Percentiles rank a stretch among this genome's conserved stretches.
Conservation (phyloP, 352 stramenopile genomes). For the Globisporangium ultimum region DNA sequence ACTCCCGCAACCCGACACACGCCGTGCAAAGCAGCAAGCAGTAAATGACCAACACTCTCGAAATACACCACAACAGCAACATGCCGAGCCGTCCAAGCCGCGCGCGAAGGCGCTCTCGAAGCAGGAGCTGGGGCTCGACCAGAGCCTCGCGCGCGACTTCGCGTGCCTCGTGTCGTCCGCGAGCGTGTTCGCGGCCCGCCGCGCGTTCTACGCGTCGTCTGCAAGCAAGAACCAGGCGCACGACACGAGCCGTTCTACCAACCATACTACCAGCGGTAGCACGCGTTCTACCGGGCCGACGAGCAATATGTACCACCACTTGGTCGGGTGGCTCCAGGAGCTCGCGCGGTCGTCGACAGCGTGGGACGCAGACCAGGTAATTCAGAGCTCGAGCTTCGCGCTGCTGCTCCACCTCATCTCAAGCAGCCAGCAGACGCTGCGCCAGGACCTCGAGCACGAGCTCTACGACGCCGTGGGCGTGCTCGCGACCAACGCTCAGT, state of each 20-base stretch:
- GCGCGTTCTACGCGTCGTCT: slow-evolving; percentile 44
- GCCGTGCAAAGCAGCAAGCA: slow-evolving; percentile 18
- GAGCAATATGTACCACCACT: slow-evolving; percentile 31
- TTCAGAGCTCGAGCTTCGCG: slow-evolving; percentile 58
- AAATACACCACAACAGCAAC: too few relatives aligned
- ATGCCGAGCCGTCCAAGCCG: not conserved
- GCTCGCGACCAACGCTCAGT: slow-evolving; percentile 49
- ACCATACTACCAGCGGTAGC: too few relatives aligned
- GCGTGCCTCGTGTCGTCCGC: slow-evolving; percentile 63
- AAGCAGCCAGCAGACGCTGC: slow-evolving; percentile 19
- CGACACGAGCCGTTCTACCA: too few relatives aligned
- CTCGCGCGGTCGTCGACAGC: slow-evolving; percentile 24
- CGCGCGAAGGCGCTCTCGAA: slow-evolving; percentile 26
- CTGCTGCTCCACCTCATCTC: slow-evolving; percentile 61
- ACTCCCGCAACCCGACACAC: slow-evolving; percentile 9
- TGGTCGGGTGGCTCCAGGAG: slow-evolving; percentile 47
- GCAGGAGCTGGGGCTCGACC: slow-evolving; percentile 60
- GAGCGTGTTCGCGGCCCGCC: slow-evolving; percentile 51
- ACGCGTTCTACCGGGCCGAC: not conserved
- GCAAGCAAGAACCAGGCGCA: slow-evolving; percentile 1
- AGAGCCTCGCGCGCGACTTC: slow-evolving; percentile 65
- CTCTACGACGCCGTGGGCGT: slow-evolving; percentile 46
- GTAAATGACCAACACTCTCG: slow-evolving; percentile 2
- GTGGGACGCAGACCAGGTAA: slow-evolving; percentile 42
- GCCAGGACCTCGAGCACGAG: slow-evolving; percentile 40